Evolutionary conservation across 2,329 filamentous ascomycete species (phyloP), one percentile per base, ranked within the genome.

Genomic region (Zasmidium cellare): DNA sequence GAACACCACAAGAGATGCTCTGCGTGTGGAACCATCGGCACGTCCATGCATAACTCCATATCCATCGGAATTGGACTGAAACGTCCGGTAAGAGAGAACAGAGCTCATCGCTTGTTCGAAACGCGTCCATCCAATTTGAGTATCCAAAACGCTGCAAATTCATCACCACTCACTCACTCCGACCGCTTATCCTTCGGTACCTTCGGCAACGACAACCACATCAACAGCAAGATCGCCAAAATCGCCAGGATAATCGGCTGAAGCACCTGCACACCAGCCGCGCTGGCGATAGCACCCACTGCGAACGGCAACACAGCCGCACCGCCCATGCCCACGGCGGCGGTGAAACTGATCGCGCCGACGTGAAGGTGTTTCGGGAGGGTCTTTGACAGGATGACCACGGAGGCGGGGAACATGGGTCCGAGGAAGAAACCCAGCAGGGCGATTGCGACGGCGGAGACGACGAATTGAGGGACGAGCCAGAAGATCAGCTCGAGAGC

Each of bases 201-300:
- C 38, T 53, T 56, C n/a, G 60, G 60, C 48, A 63, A 55, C 6
- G 60, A 45, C 25, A 63, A 46, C 61, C 61, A 63, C 55, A 63
- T 51, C 2, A 25, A 20, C n/a, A 55, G n/a, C 45, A 57, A 14
- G 12, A 63, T 50, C 11, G 52, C 58, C 53, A 63, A 35, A 24
- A 63, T 46, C 9, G 53, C 58, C n/a, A 60, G 46, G 7, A 83
- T 73, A 18, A 86, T 77, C 2, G 84, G 83, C 68, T 86, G 83
- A 60, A 87, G 69, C 2, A 83, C 82, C 58, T 77, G 69, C 0
- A 87, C 84, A 0, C 84, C 84, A 57, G 77, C 80, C 46, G 71
- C 77, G 62, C 84, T 77, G 2, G 64, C 62, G 20, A 66, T 53
- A 9, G 58, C 64, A n/a, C 64, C 64, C 14, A 63, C 62, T 19